A percentile compares a stretch with the other conserved stretches of the same genome.
Evolutionary conservation across 352 stramenopile species (phyloP).

Genomic region (Pythium brachiatum): DNA sequence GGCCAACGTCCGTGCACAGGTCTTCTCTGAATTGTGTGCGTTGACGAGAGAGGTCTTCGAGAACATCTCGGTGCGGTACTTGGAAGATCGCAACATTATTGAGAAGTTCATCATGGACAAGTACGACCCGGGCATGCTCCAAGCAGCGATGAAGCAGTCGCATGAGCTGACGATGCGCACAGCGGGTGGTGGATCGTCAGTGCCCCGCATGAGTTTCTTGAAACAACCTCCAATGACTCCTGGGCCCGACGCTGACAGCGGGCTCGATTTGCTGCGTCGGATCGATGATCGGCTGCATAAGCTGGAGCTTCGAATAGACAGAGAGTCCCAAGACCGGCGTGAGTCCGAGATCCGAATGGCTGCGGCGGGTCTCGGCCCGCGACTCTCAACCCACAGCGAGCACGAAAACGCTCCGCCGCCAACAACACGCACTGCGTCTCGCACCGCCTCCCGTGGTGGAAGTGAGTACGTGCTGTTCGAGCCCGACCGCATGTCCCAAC

Average conservation of each 20-base stretch:
- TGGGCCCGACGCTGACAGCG: not conserved
- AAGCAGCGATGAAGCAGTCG: slow-evolving; percentile 73
- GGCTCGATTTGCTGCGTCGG: slow-evolving; percentile 32
- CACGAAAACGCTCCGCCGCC: not conserved
- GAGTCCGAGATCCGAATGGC: slow-evolving; percentile 42
- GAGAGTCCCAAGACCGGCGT: slow-evolving; percentile 42
- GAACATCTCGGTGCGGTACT: slow-evolving; percentile 66
- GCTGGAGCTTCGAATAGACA: slow-evolving; percentile 48
- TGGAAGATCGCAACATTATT: slow-evolving; percentile 76
- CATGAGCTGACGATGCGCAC: slow-evolving; percentile 60
- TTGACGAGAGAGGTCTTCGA: slow-evolving; percentile 76
- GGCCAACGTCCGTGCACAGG: slow-evolving; percentile 64
- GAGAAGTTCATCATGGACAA: slow-evolving; percentile 88
- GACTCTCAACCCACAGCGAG: slow-evolving; percentile 10
- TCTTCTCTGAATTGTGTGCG: slow-evolving; percentile 77
- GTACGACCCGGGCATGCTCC: slow-evolving; percentile 72
- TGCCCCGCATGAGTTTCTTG: not conserved
- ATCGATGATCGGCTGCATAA: slow-evolving; percentile 52
- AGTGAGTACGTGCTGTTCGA: slow-evolving; percentile 44
- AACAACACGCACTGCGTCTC: not conserved
- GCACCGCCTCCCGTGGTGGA: not conserved
- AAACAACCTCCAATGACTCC: slow-evolving; percentile 7
- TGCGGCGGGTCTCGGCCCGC: not conserved
- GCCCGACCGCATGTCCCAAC: slow-evolving; percentile 61
- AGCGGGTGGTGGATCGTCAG: not conserved